Conservation (phyloP, 75 land plant genomes). For the Selaginella moellendorffii region DNA sequence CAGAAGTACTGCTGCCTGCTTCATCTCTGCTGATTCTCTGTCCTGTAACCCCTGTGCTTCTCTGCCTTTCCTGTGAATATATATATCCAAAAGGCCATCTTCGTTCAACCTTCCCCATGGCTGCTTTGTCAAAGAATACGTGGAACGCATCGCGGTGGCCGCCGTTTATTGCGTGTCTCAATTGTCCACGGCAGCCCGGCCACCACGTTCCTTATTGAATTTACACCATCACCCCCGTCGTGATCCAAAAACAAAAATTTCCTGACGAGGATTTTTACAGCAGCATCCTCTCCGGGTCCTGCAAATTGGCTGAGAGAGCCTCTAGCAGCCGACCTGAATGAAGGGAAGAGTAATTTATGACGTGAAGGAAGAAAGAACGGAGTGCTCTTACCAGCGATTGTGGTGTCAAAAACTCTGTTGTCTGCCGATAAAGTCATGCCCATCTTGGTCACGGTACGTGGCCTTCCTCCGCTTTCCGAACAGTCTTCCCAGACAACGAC, state of each 20-base stretch:
- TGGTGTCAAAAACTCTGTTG: conserved; percentile 59
- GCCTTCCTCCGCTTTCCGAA: conserved; percentile 53
- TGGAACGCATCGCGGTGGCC: too few relatives aligned
- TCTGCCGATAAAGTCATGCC: conserved; percentile 77
- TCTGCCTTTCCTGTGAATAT: too few relatives aligned
- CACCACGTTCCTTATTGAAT: too few relatives aligned
- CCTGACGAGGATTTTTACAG: background rate
- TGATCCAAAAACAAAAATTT: conserved; percentile 1
- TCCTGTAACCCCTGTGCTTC: too few relatives aligned
- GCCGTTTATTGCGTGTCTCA: too few relatives aligned
- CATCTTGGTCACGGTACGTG: conserved; percentile 60
- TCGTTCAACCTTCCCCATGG: too few relatives aligned
- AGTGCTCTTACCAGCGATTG: background rate
- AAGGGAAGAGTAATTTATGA: background rate
- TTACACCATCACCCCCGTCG: too few relatives aligned
- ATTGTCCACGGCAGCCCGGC: too few relatives aligned
- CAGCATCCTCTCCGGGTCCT: background rate
- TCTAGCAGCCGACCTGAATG: background rate
- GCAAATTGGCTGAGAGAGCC: background rate
- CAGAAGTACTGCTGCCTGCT: too few relatives aligned
- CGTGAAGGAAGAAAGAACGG: background rate
- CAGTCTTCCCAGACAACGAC: conserved; percentile 59
- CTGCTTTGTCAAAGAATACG: too few relatives aligned
- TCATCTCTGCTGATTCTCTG: too few relatives aligned
- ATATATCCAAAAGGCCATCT: too few relatives aligned